Base-by-base conservation (phyloP, 2,329 filamentous ascomycete species). In the Fonsecaea erecta region DNA sequence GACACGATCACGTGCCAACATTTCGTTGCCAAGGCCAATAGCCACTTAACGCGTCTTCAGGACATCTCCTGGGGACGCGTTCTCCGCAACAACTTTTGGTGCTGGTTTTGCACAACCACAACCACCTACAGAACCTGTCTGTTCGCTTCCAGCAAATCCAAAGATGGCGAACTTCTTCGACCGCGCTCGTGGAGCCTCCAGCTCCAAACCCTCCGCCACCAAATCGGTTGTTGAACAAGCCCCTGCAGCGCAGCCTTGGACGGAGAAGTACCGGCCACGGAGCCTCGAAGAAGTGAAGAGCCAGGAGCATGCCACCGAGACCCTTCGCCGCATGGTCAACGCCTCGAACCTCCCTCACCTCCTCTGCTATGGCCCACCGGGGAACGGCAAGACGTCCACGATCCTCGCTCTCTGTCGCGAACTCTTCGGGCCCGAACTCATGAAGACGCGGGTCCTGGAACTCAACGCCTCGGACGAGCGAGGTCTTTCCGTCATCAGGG, bases 381-480 rank as follows among this genome's bases (percentile, higher is more conserved):
- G 95, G 48, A 99, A 95, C 0, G 95, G 95, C 72, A 99, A 99
- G 82, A 99, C 95, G 0, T 97, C 92, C 1, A 99, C 96, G 0
- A 93, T 99, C 73, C 90, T 99, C 69, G 96, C 96, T 1, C 89
- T 99, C 32, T 93, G 95, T 62, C 97, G 97, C 80, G 93, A 98
- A 76, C 90, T 99, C 66, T 99, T 96, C 80, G 96, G 95, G 0
- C 95, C 95, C 48, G 92, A 97, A 71, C 88, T 99, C 73, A 91
- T 97, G 74, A 93, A 92, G 74, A 88, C 92, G 14, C 90, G 96
- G 55, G 95, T 99, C n/a, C 91, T 99, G 67, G 96, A 99, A 81
- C 88, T 99, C 74, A 99, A 99, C 80, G 96, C 96, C 72, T 99
- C 96, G 40, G 95, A 99, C 80, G 95, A 99, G 81, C 93, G 95